Percentiles rank a stretch among this genome's conserved stretches.
These are phyloP conservation scores for Rhodotorula diobovata DNA, from an alignment of 768 basidiomycete species.

Conservation along the genomic window DNA sequence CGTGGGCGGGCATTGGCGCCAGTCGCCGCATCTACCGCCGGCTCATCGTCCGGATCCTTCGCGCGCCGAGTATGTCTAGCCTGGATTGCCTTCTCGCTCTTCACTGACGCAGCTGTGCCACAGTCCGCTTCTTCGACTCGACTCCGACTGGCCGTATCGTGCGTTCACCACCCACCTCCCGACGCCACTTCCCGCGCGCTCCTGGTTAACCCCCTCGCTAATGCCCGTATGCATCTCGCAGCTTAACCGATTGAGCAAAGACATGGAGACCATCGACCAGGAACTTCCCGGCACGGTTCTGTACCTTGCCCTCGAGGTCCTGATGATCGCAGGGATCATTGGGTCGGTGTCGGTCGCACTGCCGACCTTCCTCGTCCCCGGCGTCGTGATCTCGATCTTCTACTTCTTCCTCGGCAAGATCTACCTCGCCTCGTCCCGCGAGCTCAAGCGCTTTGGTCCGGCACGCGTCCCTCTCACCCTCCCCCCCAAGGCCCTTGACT, in stretches of 20 bases:
- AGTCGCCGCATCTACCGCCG: conserved; percentile 43
- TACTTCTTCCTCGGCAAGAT: conserved; percentile 47
- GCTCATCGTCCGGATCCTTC: conserved; percentile 46
- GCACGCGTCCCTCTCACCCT: background rate
- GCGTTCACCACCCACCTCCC: background rate
- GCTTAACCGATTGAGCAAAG: conserved; percentile 49
- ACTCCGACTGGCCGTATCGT: conserved; percentile 49
- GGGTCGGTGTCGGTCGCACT: conserved; percentile 46
- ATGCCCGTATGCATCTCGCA: conserved; percentile 25
- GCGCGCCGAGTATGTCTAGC: conserved; percentile 38
- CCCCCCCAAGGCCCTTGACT: background rate
- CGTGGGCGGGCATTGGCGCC: conserved; percentile 33
- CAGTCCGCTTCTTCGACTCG: conserved; percentile 41
- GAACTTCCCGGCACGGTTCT: conserved; percentile 25
- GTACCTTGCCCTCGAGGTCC: conserved; percentile 36
- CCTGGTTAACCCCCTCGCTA: no score
- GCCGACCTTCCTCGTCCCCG: conserved; percentile 47
- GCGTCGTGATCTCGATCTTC: conserved; percentile 44
- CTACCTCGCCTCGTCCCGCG: conserved; percentile 49
- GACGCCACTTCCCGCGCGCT: no score
- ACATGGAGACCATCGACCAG: conserved; percentile 50
- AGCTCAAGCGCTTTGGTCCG: conserved; percentile 50
- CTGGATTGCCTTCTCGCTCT: background rate
- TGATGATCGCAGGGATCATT: conserved; percentile 46
- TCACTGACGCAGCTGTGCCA: background rate